Percentiles rank a stretch among this genome's conserved stretches.
phyloP scores from a whole-genome alignment of 208 protist genomes.

The Blastocrithidia nonstop region DNA sequence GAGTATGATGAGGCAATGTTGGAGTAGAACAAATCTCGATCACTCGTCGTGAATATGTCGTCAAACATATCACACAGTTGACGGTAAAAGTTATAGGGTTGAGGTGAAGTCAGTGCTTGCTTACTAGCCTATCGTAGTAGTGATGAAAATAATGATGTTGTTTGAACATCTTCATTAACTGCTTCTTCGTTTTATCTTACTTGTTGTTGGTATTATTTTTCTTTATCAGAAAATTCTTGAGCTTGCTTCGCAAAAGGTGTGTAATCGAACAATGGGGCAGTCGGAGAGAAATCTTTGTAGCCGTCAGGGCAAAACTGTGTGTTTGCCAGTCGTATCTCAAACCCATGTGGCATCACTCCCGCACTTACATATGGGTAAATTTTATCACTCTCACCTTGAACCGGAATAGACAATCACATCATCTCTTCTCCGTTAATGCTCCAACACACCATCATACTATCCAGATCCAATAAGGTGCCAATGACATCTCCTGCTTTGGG shows the following conservation, averaged over 20 bases:
- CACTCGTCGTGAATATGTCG: constrained; percentile 14
- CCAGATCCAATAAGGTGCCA: constrained; percentile 66
- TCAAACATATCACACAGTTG: constrained; percentile 45
- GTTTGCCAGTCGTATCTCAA: constrained; percentile 54
- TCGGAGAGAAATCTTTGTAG: constrained; percentile 59
- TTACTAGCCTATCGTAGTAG: not conserved
- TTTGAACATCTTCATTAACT: not conserved
- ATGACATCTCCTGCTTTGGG: constrained; percentile 60
- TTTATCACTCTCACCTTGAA: constrained; percentile 49
- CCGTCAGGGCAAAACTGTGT: constrained; percentile 64
- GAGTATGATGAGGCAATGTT: too few species aligned
- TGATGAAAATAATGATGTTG: not conserved
- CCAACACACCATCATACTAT: constrained; percentile 75
- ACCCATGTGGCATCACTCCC: constrained; percentile 19
- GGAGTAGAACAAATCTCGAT: too few species aligned
- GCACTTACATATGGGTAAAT: constrained; percentile 84
- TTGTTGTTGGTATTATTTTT: not conserved
- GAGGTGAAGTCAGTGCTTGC: constrained; percentile 7
- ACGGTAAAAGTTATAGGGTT: constrained; percentile 63
- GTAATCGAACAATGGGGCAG: too few species aligned
- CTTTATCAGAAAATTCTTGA: too few species aligned
- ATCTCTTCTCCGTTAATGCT: constrained; percentile 72
- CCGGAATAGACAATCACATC: constrained; percentile 56
- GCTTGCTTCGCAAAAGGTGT: too few species aligned
- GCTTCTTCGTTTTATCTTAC: constrained; percentile 1